A percentile compares a stretch with the other conserved stretches of the same genome.
Conservation (phyloP, 306 rosid genomes). For the Cicer judaicum region DNA sequence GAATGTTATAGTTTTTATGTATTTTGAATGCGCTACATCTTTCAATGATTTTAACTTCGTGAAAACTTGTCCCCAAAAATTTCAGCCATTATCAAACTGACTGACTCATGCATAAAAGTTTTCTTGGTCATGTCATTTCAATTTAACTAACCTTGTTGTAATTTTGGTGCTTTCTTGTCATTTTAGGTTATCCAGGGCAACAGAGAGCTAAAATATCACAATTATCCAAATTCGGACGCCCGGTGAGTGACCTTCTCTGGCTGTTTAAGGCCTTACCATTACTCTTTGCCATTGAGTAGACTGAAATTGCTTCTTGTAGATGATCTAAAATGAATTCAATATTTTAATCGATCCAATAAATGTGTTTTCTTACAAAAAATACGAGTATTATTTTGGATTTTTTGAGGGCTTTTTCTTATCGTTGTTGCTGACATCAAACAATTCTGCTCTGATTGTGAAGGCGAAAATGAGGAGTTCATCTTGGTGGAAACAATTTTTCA, state of each 20-base stretch:
- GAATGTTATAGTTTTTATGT: background rate
- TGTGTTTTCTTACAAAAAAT: background rate
- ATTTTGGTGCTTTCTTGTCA: conserved; percentile 31
- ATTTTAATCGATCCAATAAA: too few species aligned
- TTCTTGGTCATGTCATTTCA: conserved; percentile 26
- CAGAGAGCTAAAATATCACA: conserved; percentile 77
- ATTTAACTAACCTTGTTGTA: background rate
- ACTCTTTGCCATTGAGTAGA: too few species aligned
- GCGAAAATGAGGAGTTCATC: conserved; percentile 87
- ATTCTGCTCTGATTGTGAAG: conserved; percentile 53
- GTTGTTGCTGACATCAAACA: conserved; percentile 31
- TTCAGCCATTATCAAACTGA: conserved; percentile 6
- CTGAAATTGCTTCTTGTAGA: too few species aligned
- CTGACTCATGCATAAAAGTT: conserved; percentile 4
- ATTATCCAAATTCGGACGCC: conserved; percentile 88
- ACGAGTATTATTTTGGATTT: background rate
- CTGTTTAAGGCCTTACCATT: too few species aligned
- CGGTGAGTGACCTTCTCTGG: conserved; percentile 61
- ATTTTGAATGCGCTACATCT: conserved; percentile 6
- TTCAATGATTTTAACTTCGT: conserved; percentile 16
- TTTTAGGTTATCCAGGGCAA: conserved; percentile 79
- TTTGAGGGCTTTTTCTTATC: conserved; percentile 12
- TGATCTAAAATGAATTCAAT: too few species aligned
- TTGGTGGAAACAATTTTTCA: conserved; percentile 84
- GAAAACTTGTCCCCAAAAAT: background rate